These are phyloP conservation scores for Aristolochia californica DNA, from an alignment of 164 flowering plant genomes.

Conservation along the genomic window DNA sequence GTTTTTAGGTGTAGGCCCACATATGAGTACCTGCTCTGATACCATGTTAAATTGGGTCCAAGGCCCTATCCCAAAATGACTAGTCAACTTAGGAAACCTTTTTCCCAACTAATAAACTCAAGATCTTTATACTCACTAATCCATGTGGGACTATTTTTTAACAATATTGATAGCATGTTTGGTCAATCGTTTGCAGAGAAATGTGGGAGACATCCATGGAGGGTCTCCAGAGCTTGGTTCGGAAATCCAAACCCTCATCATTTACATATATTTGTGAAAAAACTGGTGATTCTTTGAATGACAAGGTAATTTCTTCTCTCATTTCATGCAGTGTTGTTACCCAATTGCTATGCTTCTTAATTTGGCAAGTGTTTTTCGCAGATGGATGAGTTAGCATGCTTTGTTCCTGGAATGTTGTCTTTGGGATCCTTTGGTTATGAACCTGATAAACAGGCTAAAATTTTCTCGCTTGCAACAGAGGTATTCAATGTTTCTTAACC, in stretches of 20 bases:
- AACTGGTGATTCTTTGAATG: constrained; percentile 47
- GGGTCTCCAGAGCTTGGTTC: constrained; percentile 68
- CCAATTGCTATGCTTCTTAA: too few relatives aligned
- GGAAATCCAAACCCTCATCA: constrained; percentile 77
- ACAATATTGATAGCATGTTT: too few relatives aligned
- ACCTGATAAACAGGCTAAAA: constrained; percentile 50
- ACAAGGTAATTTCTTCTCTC: constrained; percentile 52
- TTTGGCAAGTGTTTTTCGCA: constrained; percentile 16
- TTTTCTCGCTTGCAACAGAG: constrained; percentile 91
- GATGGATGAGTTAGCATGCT: constrained; percentile 99
- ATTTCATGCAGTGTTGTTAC: neutral
- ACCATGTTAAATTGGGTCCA: too few relatives aligned
- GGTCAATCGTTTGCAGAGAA: constrained; percentile 41
- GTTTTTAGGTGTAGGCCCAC: too few relatives aligned
- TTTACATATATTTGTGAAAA: constrained; percentile 90
- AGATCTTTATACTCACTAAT: too few relatives aligned
- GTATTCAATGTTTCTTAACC: constrained; percentile 20
- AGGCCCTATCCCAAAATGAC: too few relatives aligned
- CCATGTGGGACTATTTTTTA: too few relatives aligned
- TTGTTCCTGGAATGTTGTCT: constrained; percentile 98
- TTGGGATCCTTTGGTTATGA: constrained; percentile 85
- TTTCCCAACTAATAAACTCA: too few relatives aligned
- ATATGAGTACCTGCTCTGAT: too few relatives aligned
- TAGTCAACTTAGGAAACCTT: too few relatives aligned
- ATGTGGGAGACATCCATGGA: constrained; percentile 99